These are phyloP conservation scores for Nicotiana noctiflora DNA, from an alignment of 257 asterid genomes.

Conservation along the genomic window DNA sequence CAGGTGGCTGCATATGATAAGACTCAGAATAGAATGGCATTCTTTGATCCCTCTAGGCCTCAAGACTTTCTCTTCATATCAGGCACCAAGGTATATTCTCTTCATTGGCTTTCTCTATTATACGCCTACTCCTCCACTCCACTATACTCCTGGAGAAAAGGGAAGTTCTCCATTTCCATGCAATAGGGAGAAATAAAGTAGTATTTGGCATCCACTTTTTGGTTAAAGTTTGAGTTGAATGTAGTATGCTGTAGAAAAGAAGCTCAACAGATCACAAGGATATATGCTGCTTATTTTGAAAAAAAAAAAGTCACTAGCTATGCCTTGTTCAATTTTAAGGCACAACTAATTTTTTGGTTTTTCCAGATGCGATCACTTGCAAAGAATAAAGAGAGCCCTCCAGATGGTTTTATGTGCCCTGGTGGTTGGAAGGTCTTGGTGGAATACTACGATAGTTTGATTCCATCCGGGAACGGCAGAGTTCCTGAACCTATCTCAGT, in stretches of 20 bases:
- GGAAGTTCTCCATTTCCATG: background rate
- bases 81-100: conserved; percentile 71
- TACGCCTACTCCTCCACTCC: background rate
- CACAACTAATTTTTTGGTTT: background rate
- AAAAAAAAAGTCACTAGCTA: background rate
- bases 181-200: background rate
- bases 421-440: conserved; percentile 97
- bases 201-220: background rate
- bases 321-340: background rate
- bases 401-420: conserved; percentile 97
- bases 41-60: conserved; percentile 86
- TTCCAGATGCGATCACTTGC: conserved; percentile 85
- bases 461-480: conserved; percentile 47
- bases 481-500: conserved; percentile 49
- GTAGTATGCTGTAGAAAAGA: background rate
- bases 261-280: background rate
- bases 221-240: background rate
- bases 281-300: background rate
- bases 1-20: conserved; percentile 97
- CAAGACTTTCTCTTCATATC: conserved; percentile 90
- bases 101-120: background rate
- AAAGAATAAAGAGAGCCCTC: conserved; percentile 78
- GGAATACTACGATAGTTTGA: conserved; percentile 68
- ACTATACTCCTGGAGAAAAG: background rate
- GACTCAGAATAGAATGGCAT: conserved; percentile 79